Evolutionary conservation across 495 filamentous ascomycete genomes (phyloP), one percentile per base, ranked within the genome.

Genomic region (Annulohypoxylon maeteangense): DNA sequence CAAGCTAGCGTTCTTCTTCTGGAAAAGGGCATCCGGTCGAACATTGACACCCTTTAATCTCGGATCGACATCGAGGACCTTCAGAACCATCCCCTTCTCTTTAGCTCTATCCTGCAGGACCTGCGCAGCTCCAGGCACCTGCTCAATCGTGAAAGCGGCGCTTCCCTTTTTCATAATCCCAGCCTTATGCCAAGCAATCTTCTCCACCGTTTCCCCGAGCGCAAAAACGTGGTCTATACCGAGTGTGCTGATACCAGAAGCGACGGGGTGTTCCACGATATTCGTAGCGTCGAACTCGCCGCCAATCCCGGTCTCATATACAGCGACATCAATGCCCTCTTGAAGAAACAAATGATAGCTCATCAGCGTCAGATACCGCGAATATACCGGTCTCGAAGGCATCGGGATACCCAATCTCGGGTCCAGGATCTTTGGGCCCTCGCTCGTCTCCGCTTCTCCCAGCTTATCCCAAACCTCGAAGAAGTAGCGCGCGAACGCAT

Each of bases 121-220:
- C 23, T 85, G 78, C 53, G 90, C 78, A 0, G 94, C 95, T 11
- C 75, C 80, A 1, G 85, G 78, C 0, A 84, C 81, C 76, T 99
- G 95, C 14, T 88, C 87, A 10, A 91, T 88, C 1, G 90, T 92
- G 61, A 97, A 95, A 2, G 88, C 91, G 7, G 88, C 86, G 10
- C 83, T 83, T 0, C 87, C 89, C 1, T 76, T 23, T 77, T 98
- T 99, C 82, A 97, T 90, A 56, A 98, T 95, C 11, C 95, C 95
- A 11, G 87, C 92, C 78, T 99, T 98, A 75, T 99, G 95, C 95
- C 96, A 98, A 3, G 96, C 95, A 66, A 99, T 99, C 69, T 94
- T 86, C 53, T 94, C 92, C 44, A 97, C 89, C 0, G 95, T 96
- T 34, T 87, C 78, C 12, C 95, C 95, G 32, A 99, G 86, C 76